Percentiles rank a stretch among this genome's conserved stretches.
These are phyloP conservation scores for Neltuma alba DNA, from an alignment of 306 rosid species.

Conservation along the genomic window DNA sequence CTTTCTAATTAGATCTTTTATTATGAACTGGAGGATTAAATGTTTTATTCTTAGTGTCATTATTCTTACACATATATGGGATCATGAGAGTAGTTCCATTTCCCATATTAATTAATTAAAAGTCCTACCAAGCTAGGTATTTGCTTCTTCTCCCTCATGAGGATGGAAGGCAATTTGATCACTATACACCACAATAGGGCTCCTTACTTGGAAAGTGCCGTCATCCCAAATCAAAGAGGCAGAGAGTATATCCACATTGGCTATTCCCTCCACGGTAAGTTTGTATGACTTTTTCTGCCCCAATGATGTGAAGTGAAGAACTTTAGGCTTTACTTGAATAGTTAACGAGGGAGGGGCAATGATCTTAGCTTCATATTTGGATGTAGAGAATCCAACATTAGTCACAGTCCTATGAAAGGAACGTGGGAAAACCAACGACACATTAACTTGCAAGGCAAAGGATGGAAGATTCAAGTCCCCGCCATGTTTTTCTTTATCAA, in stretches of 20 bases:
- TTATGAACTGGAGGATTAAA: no score
- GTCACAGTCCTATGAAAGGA: neutral
- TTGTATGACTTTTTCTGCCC: conserved; percentile 38
- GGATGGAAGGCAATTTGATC: neutral
- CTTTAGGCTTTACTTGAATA: conserved; percentile 41
- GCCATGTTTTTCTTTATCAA: neutral
- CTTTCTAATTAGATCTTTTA: no score
- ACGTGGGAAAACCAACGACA: neutral
- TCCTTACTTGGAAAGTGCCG: conserved; percentile 33
- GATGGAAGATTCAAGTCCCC: conserved; percentile 60
- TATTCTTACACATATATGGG: no score
- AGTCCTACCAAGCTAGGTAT: no score
- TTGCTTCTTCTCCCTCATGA: neutral
- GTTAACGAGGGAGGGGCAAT: neutral
- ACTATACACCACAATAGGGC: conserved; percentile 34
- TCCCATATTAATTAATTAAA: no score
- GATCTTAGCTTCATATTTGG: no score
- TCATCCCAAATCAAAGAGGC: conserved; percentile 49
- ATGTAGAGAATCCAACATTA: neutral
- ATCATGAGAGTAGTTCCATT: no score
- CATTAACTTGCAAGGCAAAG: conserved; percentile 8
- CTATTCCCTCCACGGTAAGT: conserved; percentile 20
- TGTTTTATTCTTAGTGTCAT: no score
- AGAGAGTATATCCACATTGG: neutral
- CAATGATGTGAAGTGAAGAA: conserved; percentile 34